Base-by-base conservation (phyloP, 2,329 filamentous ascomycete species). In the Trichoderma oligosporum region DNA sequence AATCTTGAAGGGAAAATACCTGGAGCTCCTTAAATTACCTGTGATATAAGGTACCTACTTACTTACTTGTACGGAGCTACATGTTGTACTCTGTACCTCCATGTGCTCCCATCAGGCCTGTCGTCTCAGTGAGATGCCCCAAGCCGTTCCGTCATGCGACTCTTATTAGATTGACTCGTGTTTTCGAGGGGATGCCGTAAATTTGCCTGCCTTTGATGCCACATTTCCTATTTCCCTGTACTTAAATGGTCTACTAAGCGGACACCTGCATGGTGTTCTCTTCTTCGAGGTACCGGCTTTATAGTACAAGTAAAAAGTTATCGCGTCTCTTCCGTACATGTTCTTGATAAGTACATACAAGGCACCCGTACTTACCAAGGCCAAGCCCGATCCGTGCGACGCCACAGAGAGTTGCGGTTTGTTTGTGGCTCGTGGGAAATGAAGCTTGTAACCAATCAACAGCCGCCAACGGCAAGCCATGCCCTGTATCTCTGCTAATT, bases 11-110 rank as follows among this genome's bases (percentile, higher is more conserved):
- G 47, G 35, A 36, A 48, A 58, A 41, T 27, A 33, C 41, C 48
- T 35, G 47, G 48, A 58, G 56, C 48, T 58, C 56, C 56, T 58
- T 45, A 49, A 58, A 58, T 58, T 58, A 58, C n/a, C n/a, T 53
- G 31, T 54, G 41, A 39, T 54, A 4, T 53, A 38, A 27, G 22
- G 18, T 35, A 35, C 42, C n/a, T n/a, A n/a, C n/a, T n/a, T n/a
- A n/a, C n/a, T n/a, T n/a, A n/a, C n/a, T n/a, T n/a, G n/a, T n/a
- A n/a, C n/a, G n/a, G n/a, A n/a, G n/a, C n/a, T 44, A 36, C 20
- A 14, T 16, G 31, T 9, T 24, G 36, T 53, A 47, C 33, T n/a
- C 54, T 18, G 53, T 56, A 51, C 54, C 29, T n/a, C n/a, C n/a
- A n/a, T 22, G 35, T 39, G 33, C 42, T 55, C 38, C 35, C 12